Percentiles rank a stretch among this genome's conserved stretches.
These are phyloP conservation scores for Teratosphaeria zuluensis DNA, from an alignment of 2,329 filamentous ascomycete species.

Conservation along the genomic window DNA sequence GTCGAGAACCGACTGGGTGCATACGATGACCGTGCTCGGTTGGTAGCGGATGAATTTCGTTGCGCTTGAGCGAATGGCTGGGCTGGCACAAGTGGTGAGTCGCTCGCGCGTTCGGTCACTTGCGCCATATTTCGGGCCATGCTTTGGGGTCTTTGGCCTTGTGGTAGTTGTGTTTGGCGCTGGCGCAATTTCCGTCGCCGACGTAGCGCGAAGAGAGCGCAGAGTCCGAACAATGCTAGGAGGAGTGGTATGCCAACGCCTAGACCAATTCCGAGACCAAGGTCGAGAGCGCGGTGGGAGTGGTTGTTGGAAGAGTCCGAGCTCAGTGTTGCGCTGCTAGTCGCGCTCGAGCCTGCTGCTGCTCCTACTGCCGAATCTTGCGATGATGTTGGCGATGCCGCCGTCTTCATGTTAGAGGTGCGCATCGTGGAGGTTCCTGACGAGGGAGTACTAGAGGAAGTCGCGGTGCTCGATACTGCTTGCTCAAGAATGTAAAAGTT, in stretches of 20 bases:
- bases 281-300: neutral
- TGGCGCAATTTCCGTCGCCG: constrained; percentile 1
- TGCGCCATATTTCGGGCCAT: neutral
- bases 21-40: neutral
- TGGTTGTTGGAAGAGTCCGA: neutral
- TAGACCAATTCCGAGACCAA: constrained; percentile 4
- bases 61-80: neutral
- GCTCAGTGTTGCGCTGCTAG: neutral
- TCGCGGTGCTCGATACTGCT: neutral
- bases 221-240: constrained; percentile 1
- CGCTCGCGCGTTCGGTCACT: neutral
- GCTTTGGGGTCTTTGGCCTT: neutral
- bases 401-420: neutral
- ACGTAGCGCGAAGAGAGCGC: constrained; percentile 3
- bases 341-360: neutral
- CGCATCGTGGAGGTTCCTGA: neutral
- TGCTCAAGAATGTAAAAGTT: constrained; percentile 1
- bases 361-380: neutral
- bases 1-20: neutral
- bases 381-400: neutral
- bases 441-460: neutral
- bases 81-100: neutral
- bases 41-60: neutral
- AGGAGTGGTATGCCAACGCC: constrained; percentile 8
- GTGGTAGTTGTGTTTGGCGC: neutral